A percentile compares a stretch with the other conserved stretches of the same genome.
Conservation (phyloP, 345 rosid species). For the Erucastrum elatum region DNA sequence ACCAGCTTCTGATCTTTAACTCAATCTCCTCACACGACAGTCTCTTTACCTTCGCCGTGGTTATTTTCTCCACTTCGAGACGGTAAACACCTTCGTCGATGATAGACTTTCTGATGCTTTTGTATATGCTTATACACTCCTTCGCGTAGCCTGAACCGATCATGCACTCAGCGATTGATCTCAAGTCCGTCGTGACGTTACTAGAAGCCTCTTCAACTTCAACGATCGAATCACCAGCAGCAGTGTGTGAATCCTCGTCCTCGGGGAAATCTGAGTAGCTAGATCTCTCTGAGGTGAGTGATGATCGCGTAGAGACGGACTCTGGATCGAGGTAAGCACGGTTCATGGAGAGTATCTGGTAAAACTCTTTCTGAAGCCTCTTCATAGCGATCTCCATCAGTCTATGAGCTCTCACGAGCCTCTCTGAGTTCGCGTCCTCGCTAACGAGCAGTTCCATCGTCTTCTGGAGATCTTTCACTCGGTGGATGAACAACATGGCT, state of each 20-base stretch:
- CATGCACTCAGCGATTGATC: conserved; percentile 86
- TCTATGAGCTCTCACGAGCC: conserved; percentile 49
- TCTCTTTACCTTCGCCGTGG: conserved; percentile 47
- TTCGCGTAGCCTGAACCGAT: conserved; percentile 67
- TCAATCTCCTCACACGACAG: conserved; percentile 69
- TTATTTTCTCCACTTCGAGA: conserved; percentile 57
- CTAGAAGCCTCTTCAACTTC: conserved; percentile 57
- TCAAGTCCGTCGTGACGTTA: conserved; percentile 60
- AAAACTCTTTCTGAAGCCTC: conserved; percentile 73
- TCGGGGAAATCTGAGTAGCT: conserved; percentile 47
- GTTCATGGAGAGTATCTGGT: conserved; percentile 64
- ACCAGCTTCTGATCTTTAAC: conserved; percentile 60
- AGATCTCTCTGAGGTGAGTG: conserved; percentile 55
- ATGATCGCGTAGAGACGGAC: conserved; percentile 65
- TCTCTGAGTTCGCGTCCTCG: conserved; percentile 42
- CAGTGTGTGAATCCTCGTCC: conserved; percentile 20
- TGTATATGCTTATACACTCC: conserved; percentile 67
- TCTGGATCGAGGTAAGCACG: conserved; percentile 69
- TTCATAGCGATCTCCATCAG: conserved; percentile 72
- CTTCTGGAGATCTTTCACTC: conserved; percentile 54
- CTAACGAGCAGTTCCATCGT: conserved; percentile 50
- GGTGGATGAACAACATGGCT: conserved; percentile 55
- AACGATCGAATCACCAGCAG: conserved; percentile 43
- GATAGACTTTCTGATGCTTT: conserved; percentile 61
- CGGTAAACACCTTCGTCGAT: conserved; percentile 75